These are phyloP conservation scores for Torulaspora gathmanii DNA, from an alignment of 805 yeast species.

Conservation along the genomic window DNA sequence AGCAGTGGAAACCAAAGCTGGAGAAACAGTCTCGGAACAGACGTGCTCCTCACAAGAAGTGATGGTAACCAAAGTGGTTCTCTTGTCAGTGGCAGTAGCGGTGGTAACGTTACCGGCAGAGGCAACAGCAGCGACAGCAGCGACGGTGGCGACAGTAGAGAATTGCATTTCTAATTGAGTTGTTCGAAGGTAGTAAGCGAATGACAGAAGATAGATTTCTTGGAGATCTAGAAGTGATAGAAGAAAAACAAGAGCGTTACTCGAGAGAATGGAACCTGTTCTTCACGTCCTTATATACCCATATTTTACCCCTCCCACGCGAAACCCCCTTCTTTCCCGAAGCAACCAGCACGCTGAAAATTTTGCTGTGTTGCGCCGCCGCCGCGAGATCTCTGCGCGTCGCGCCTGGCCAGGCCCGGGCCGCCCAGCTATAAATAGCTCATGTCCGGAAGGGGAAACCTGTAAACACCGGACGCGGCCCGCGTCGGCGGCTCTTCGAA, in stretches of 20 bases:
- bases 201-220: constrained; percentile 30
- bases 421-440: neutral
- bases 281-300: constrained; percentile 1
- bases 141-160: constrained; percentile 39
- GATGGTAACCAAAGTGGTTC: constrained; percentile 37
- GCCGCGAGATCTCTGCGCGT: neutral
- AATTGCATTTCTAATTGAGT: constrained; percentile 37
- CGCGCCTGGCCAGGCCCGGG: neutral
- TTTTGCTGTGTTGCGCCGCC: neutral
- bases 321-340: neutral
- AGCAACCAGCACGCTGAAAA: neutral
- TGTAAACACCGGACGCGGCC: too few relatives aligned
- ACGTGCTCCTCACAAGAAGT: constrained; percentile 35
- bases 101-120: constrained; percentile 27
- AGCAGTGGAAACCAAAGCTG: constrained; percentile 36
- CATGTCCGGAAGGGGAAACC: neutral
- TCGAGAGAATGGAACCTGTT: neutral
- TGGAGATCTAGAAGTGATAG: constrained; percentile 8
- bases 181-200: constrained; percentile 26
- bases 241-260: neutral
- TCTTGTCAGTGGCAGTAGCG: constrained; percentile 26
- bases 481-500: too few relatives aligned
- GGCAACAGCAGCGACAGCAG: constrained; percentile 35
- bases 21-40: constrained; percentile 34
- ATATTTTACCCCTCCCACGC: neutral